Percentiles rank a stretch among this genome's conserved stretches.
These are phyloP conservation scores for Phytophthora meadii DNA, from an alignment of 352 stramenopile species.

Conservation along the genomic window DNA sequence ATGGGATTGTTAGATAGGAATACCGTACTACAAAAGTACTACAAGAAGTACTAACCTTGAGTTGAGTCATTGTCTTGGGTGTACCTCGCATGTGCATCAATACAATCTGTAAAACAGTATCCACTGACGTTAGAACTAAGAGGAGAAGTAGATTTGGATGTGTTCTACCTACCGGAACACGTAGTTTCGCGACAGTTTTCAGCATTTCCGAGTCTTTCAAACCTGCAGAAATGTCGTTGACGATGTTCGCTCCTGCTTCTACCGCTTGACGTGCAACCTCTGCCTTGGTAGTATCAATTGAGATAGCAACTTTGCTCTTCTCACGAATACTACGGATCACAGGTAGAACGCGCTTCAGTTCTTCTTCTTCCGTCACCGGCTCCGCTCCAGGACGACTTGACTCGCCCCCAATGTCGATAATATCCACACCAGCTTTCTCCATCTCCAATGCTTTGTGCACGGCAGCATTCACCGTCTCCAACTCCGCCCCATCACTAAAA, in stretches of 20 bases:
- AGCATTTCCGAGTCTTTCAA: constrained; percentile 94
- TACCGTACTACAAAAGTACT: no score
- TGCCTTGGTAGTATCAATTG: constrained; percentile 97
- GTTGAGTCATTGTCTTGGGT: constrained; percentile 94
- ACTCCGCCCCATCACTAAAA: constrained; percentile 90
- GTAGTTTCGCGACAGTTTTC: constrained; percentile 75
- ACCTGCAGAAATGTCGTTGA: constrained; percentile 98
- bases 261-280: constrained; percentile 91
- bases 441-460: constrained; percentile 91
- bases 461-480: constrained; percentile 57
- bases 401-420: constrained; percentile 99
- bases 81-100: constrained; percentile 99
- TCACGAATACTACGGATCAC: constrained; percentile 93
- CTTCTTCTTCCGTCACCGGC: constrained; percentile 87
- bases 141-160: neutral
- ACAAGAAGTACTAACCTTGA: constrained; percentile 54
- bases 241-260: constrained; percentile 93
- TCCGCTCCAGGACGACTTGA: constrained; percentile 97
- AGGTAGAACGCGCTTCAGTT: constrained; percentile 93
- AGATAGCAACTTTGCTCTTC: constrained; percentile 88
- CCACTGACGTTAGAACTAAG: neutral
- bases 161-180: constrained; percentile 70
- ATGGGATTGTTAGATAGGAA: neutral
- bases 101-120: constrained; percentile 68
- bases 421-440: constrained; percentile 89